A percentile compares a stretch with the other conserved stretches of the same genome.
Evolutionary conservation across 805 yeast species (phyloP).

Genomic region (Lipomyces spencermartinsiae): DNA sequence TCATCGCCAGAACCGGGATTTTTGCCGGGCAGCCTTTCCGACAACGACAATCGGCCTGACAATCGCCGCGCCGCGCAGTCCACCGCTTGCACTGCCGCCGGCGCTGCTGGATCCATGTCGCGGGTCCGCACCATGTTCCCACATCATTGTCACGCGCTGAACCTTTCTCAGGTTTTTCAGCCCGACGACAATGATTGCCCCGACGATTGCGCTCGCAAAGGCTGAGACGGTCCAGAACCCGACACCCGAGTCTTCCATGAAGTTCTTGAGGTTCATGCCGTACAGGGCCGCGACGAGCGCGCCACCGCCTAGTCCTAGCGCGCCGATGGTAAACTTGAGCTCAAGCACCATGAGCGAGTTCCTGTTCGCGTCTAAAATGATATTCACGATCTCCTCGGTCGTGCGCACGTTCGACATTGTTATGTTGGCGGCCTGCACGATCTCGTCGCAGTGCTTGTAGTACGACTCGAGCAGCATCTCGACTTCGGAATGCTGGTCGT

Average conservation of each 20-base stretch:
- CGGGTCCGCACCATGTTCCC: slow-evolving; percentile 39
- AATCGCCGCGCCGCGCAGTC: background rate
- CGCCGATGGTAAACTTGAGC: slow-evolving; percentile 78
- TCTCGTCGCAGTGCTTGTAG: slow-evolving; percentile 88
- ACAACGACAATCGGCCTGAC: slow-evolving; percentile 9
- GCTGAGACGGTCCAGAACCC: slow-evolving; percentile 66
- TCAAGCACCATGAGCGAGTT: slow-evolving; percentile 88
- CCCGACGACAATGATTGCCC: slow-evolving; percentile 59
- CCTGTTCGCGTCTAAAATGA: slow-evolving; percentile 90
- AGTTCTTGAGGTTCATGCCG: slow-evolving; percentile 96
- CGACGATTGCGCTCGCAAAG: slow-evolving; percentile 52
- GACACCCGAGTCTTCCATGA: slow-evolving; percentile 77
- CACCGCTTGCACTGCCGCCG: background rate
- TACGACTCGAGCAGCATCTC: slow-evolving; percentile 91
- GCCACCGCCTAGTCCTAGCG: slow-evolving; percentile 80
- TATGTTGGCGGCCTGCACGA: slow-evolving; percentile 86
- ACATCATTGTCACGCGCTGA: slow-evolving; percentile 75
- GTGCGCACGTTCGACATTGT: slow-evolving; percentile 82
- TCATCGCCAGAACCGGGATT: slow-evolving; percentile 6
- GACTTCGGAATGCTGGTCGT: slow-evolving; percentile 73
- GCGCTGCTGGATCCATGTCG: background rate
- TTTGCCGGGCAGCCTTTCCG: background rate
- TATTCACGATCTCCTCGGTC: slow-evolving; percentile 93
- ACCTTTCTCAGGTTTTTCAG: slow-evolving; percentile 65
- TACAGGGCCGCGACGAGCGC: slow-evolving; percentile 83